phyloP scores from a whole-genome alignment of 2,329 filamentous ascomycete species.

The Diplocarpon mali region DNA sequence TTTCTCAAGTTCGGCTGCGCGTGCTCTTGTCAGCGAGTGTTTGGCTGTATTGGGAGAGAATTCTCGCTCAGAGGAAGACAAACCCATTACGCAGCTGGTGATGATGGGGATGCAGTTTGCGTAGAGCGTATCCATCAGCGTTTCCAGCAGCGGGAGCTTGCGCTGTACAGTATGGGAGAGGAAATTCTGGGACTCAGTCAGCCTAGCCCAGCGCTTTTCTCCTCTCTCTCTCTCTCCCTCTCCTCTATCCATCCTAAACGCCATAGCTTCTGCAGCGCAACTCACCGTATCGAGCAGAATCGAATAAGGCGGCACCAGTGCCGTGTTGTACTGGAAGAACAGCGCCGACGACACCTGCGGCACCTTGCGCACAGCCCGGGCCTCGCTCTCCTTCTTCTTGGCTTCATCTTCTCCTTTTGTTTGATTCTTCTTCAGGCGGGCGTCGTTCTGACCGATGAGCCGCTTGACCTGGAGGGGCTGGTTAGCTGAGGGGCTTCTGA shows the following conservation, averaged over 20 bases:
- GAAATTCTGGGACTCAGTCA: slow-evolving; percentile 46
- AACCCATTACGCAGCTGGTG: slow-evolving; percentile 54
- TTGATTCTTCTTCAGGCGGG: slow-evolving; percentile 71
- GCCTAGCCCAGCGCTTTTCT: no score
- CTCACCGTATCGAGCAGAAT: slow-evolving; percentile 54
- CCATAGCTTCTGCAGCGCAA: no score
- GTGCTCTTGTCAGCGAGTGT: no score
- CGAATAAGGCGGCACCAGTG: slow-evolving; percentile 69
- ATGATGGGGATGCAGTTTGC: slow-evolving; percentile 86
- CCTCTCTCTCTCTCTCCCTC: no score
- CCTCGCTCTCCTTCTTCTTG: slow-evolving; percentile 40
- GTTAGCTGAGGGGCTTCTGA: no score
- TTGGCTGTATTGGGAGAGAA: no score
- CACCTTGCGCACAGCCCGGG: slow-evolving; percentile 64
- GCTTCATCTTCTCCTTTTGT: slow-evolving; percentile 52
- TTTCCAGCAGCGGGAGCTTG: slow-evolving; percentile 78
- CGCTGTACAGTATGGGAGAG: slow-evolving; percentile 81
- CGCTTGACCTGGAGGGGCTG: slow-evolving; percentile 49
- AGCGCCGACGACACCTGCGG: slow-evolving; percentile 72
- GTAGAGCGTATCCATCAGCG: slow-evolving; percentile 89
- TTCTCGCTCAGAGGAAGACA: background rate
- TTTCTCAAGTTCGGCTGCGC: slow-evolving; percentile 76
- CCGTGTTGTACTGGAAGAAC: slow-evolving; percentile 84
- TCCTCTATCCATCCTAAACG: no score
- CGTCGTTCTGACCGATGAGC: slow-evolving; percentile 72